These are phyloP conservation scores for Sarocladium kiliense DNA, from an alignment of 2,329 filamentous ascomycete genomes.

Conservation along the genomic window DNA sequence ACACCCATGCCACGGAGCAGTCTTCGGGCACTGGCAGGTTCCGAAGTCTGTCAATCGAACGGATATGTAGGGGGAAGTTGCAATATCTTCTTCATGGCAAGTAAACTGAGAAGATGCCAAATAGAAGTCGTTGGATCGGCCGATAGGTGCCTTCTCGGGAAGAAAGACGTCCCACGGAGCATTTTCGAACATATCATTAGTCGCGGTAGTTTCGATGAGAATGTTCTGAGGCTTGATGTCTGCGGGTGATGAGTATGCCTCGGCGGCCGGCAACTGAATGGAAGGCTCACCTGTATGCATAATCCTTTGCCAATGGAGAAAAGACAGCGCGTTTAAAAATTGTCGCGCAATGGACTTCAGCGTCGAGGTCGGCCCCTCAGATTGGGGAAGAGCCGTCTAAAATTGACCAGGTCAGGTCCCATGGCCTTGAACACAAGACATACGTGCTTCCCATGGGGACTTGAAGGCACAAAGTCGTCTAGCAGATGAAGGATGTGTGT, in stretches of 20 bases:
- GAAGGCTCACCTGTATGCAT: not conserved
- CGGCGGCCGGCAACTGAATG: not conserved
- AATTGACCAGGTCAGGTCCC: constrained; percentile 19
- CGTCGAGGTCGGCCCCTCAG: not conserved
- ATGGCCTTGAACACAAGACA: constrained; percentile 26
- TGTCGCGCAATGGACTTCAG: not conserved
- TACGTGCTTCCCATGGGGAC: constrained; percentile 24
- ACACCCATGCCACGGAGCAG: too few species aligned
- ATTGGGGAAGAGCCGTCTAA: constrained; percentile 13
- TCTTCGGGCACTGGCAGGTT: constrained; percentile 12
- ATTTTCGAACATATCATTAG: constrained; percentile 16
- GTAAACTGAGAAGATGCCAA: not conserved
- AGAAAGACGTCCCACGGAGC: constrained; percentile 15
- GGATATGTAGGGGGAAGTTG: constrained; percentile 7
- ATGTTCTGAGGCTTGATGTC: constrained; percentile 21
- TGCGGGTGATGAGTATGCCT: constrained; percentile 10
- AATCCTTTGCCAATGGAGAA: not conserved
- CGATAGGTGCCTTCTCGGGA: not conserved
- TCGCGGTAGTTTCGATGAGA: constrained; percentile 16
- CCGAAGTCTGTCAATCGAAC: constrained; percentile 18
- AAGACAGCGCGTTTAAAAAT: not conserved
- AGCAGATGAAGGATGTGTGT: constrained; percentile 15
- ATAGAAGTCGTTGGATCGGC: not conserved
- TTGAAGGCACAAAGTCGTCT: constrained; percentile 20
- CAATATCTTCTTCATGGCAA: not conserved